phyloP scores from a whole-genome alignment of 306 rosid genomes.

The Cotoneaster glaucophyllus region DNA sequence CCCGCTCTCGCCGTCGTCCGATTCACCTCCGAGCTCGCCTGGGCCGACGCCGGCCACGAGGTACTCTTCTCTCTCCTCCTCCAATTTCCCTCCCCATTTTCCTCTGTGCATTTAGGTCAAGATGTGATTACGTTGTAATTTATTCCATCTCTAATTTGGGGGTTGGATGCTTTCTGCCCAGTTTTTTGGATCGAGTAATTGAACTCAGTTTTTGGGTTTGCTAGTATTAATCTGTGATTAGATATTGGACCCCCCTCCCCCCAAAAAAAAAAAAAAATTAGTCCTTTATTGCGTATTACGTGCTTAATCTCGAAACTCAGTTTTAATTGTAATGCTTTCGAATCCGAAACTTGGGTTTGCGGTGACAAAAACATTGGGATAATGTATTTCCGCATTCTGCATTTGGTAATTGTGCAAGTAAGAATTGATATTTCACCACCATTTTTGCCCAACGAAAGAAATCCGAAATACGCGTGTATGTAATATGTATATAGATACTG shows the following conservation, averaged over 20 bases:
- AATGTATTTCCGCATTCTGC: background rate
- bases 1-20: conserved; percentile 76
- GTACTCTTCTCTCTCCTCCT: conserved; percentile 19
- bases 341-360: background rate
- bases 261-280: too few relatives aligned
- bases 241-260: background rate
- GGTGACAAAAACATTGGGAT: background rate
- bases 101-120: background rate
- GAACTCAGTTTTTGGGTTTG: background rate
- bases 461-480: background rate
- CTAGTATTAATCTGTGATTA: background rate
- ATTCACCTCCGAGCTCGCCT: conserved; percentile 76
- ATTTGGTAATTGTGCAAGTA: background rate
- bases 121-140: background rate
- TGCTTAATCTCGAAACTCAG: background rate
- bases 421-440: background rate
- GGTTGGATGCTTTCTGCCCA: background rate
- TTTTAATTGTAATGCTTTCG: background rate
- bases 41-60: conserved; percentile 95
- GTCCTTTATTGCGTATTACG: background rate
- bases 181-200: background rate
- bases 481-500: background rate
- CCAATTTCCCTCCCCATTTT: background rate
- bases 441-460: background rate
- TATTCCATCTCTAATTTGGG: background rate